These are phyloP conservation scores for Rickenella mellea DNA, from an alignment of 768 basidiomycete genomes.

Conservation along the genomic window DNA sequence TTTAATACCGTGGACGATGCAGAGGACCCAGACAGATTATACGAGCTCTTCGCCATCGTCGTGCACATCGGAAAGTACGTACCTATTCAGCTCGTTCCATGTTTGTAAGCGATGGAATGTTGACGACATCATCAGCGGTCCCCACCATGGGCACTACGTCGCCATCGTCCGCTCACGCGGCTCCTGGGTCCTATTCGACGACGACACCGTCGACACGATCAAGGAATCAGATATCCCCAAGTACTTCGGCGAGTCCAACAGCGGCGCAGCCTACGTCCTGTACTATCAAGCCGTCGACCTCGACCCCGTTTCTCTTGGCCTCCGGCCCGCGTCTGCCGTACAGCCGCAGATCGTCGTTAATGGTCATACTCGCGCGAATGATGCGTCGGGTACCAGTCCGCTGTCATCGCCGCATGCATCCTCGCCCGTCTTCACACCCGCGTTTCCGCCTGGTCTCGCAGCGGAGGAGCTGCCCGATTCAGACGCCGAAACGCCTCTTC, in stretches of 20 bases:
- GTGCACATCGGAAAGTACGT: constrained; percentile 98
- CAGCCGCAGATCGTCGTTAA: constrained; percentile 9
- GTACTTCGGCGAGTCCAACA: constrained; percentile 87
- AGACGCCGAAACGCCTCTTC: background rate
- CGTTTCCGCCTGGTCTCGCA: constrained; percentile 28
- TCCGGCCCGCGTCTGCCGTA: constrained; percentile 30
- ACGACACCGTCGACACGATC: constrained; percentile 84
- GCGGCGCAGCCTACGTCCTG: constrained; percentile 89
- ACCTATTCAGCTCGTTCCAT: constrained; percentile 6
- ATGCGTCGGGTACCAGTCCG: background rate
- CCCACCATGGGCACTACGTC: constrained; percentile 98
- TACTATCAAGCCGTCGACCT: constrained; percentile 95
- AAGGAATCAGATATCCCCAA: constrained; percentile 83
- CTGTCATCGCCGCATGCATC: background rate
- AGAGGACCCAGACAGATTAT: constrained; percentile 84
- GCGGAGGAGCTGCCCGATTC: constrained; percentile 15
- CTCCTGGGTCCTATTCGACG: constrained; percentile 90
- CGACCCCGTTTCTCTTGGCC: constrained; percentile 60
- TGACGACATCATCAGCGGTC: constrained; percentile 50
- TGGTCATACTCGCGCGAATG: background rate
- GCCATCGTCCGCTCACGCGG: constrained; percentile 84
- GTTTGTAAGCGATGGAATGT: no score
- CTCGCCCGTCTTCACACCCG: constrained; percentile 16
- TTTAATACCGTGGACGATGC: constrained; percentile 97
- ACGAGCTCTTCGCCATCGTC: constrained; percentile 92